phyloP scores from a whole-genome alignment of 441 rosid species.

The Populus tomentosa region DNA sequence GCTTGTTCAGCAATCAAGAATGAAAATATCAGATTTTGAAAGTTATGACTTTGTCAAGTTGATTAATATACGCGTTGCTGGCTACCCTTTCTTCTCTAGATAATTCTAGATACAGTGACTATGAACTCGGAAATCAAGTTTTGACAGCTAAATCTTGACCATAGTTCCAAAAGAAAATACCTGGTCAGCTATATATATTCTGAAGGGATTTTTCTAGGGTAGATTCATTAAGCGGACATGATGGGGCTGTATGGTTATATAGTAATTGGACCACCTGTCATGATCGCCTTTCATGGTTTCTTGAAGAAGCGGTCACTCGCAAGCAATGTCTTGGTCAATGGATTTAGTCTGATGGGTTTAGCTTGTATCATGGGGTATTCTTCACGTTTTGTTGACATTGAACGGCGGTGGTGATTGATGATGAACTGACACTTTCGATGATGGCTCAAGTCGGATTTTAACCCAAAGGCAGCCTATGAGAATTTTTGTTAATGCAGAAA shows the following conservation, averaged over 20 bases:
- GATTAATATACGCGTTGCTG: neutral
- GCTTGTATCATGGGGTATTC: too few species aligned
- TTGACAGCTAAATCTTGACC: neutral
- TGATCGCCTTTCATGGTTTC: neutral
- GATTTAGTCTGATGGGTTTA: too few species aligned
- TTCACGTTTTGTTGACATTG: too few species aligned
- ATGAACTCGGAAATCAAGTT: neutral
- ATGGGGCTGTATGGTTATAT: neutral
- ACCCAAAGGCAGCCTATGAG: too few species aligned
- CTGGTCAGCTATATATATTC: neutral
- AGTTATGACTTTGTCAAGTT: too few species aligned
- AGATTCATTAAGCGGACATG: neutral
- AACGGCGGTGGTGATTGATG: too few species aligned
- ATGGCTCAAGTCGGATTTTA: too few species aligned
- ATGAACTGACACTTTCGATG: too few species aligned
- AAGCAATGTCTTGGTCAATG: neutral
- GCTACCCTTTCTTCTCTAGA: neutral
- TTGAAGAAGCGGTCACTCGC: neutral
- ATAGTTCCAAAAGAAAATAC: neutral
- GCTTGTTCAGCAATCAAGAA: neutral
- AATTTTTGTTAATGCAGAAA: too few species aligned
- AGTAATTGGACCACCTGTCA: neutral
- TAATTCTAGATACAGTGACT: neutral
- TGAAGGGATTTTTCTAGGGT: neutral
- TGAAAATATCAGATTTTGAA: too few species aligned